phyloP scores from a whole-genome alignment of 257 asterid species.

The Solanum neorickii region DNA sequence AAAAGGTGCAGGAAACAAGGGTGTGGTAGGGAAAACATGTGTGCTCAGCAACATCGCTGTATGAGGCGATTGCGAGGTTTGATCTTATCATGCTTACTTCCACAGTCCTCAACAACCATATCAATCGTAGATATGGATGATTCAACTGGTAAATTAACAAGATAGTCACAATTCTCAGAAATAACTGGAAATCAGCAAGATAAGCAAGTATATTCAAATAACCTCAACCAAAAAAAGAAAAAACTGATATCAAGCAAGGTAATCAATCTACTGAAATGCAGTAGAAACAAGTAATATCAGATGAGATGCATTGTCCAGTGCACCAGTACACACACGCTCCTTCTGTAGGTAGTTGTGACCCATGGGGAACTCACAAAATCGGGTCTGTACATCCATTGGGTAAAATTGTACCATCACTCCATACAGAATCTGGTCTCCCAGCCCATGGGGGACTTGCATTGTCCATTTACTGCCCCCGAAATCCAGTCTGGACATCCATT shows the following conservation, averaged over 20 bases:
- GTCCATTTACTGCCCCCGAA: background rate
- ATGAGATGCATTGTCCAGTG: background rate
- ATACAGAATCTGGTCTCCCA: background rate
- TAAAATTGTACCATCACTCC: background rate
- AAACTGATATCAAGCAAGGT: background rate
- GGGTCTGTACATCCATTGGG: background rate
- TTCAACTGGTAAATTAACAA: background rate
- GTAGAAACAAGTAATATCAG: background rate
- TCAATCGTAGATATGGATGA: background rate
- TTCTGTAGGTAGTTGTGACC: background rate
- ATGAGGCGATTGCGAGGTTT: background rate
- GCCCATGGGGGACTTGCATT: background rate
- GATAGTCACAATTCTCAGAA: background rate
- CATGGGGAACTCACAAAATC: background rate
- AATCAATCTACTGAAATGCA: background rate
- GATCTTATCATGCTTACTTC: background rate
- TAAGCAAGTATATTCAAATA: background rate
- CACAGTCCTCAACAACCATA: background rate
- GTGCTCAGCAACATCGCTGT: background rate
- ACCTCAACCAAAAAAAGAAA: background rate
- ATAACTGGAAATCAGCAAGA: background rate
- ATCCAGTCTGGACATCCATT: background rate
- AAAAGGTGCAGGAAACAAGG: background rate
- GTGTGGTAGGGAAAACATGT: background rate
- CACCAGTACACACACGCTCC: background rate